Evolutionary conservation across 78 protist species (phyloP).

Genomic region (Dictyostelium purpureum): DNA sequence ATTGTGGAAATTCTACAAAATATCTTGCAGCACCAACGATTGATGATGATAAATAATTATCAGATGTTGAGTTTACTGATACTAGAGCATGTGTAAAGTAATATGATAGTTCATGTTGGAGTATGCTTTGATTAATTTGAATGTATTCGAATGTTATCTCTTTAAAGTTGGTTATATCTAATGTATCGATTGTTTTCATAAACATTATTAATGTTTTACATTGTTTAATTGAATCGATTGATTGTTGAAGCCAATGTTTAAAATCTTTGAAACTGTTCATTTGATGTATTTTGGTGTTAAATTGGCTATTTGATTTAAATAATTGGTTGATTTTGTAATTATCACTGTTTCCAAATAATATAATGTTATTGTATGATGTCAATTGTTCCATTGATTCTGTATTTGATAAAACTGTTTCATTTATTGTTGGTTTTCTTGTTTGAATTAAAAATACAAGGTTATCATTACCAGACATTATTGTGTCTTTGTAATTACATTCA

Average conservation of each 20-base stretch:
- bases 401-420: too few species aligned
- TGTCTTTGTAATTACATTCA: not conserved
- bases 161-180: not conserved
- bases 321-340: too few species aligned
- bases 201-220: not conserved
- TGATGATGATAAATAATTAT: not conserved
- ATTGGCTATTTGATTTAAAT: too few species aligned
- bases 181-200: not conserved
- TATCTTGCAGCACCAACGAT: slow-evolving; percentile 1
- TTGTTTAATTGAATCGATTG: too few species aligned
- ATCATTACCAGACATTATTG: not conserved
- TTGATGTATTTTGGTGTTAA: too few species aligned
- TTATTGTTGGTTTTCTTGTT: too few species aligned
- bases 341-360: too few species aligned
- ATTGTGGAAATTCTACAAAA: not conserved
- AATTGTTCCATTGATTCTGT: too few species aligned
- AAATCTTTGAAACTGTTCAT: too few species aligned
- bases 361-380: too few species aligned
- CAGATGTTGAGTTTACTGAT: not conserved
- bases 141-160: not conserved
- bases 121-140: not conserved
- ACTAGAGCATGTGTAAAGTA: slow-evolving; percentile 8
- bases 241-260: too few species aligned
- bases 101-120: not conserved
- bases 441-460: too few species aligned